Evolutionary conservation across 305 asterid species (phyloP).

Genomic region (Andrographis paniculata): DNA sequence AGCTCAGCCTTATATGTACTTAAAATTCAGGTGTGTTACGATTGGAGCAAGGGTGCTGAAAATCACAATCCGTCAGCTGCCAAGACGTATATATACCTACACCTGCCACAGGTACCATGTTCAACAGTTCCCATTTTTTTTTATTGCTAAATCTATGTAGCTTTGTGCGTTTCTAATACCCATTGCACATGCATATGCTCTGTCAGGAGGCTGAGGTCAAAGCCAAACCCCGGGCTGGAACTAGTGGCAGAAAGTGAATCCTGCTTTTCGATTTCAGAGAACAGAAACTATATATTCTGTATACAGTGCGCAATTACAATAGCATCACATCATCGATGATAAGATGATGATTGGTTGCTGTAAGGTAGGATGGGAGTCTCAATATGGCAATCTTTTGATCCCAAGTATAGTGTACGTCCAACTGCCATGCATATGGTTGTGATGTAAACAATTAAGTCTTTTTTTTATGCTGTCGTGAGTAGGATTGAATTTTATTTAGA

Average conservation of each 20-base stretch:
- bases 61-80: constrained; percentile 86
- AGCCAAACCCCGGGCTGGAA: constrained; percentile 65
- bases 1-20: background rate
- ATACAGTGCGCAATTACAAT: constrained; percentile 3
- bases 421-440: too few species aligned
- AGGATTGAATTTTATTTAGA: too few species aligned
- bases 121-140: background rate
- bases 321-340: background rate
- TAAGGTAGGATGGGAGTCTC: too few species aligned
- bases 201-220: constrained; percentile 82
- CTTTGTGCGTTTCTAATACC: too few species aligned
- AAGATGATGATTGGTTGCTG: background rate
- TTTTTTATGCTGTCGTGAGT: too few species aligned
- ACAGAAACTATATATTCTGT: constrained; percentile 13
- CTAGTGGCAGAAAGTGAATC: constrained; percentile 53
- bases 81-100: constrained; percentile 63
- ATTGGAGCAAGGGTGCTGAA: constrained; percentile 99
- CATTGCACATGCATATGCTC: too few species aligned
- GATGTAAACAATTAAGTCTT: too few species aligned
- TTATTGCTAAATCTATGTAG: too few species aligned
- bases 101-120: constrained; percentile 60
- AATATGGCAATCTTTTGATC: too few species aligned
- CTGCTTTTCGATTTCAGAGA: constrained; percentile 2
- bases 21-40: constrained; percentile 64
- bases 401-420: too few species aligned